These are phyloP conservation scores for Pyracantha coccinea DNA, from an alignment of 331 rosid genomes.

Conservation along the genomic window DNA sequence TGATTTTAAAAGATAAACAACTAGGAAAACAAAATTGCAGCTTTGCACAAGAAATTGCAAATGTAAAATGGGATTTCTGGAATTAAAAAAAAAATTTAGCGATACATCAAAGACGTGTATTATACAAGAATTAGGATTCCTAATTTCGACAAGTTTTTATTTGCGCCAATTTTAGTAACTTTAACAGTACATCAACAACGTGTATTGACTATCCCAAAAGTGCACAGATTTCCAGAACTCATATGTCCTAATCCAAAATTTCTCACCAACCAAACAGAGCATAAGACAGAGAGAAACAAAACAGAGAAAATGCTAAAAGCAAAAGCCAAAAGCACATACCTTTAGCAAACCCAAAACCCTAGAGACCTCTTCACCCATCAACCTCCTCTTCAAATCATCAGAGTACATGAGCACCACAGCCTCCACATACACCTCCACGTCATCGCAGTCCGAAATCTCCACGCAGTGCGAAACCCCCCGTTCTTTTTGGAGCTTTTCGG, in stretches of 20 bases:
- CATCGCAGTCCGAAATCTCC: slow-evolving; percentile 90
- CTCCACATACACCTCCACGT: slow-evolving; percentile 73
- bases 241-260: background rate
- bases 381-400: slow-evolving; percentile 53
- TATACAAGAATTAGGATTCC: no score
- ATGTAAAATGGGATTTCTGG: no score
- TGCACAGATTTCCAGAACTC: background rate
- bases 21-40: no score
- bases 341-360: slow-evolving; percentile 77
- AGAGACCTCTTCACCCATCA: slow-evolving; percentile 56
- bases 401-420: slow-evolving; percentile 75
- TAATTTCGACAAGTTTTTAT: no score
- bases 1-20: no score
- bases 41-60: no score
- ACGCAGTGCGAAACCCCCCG: slow-evolving; percentile 49
- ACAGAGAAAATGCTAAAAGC: background rate
- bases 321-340: slow-evolving; percentile 24
- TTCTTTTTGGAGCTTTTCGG: slow-evolving; percentile 55
- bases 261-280: background rate
- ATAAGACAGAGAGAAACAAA: background rate
- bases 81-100: no score
- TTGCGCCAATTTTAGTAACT: no score
- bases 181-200: no score
- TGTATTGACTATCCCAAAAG: background rate
- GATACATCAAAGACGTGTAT: no score